A percentile compares a stretch with the other conserved stretches of the same genome.
These are phyloP conservation scores for Mycena sp. DNA, from an alignment of 1,284 basidiomycete genomes.

Conservation along the genomic window DNA sequence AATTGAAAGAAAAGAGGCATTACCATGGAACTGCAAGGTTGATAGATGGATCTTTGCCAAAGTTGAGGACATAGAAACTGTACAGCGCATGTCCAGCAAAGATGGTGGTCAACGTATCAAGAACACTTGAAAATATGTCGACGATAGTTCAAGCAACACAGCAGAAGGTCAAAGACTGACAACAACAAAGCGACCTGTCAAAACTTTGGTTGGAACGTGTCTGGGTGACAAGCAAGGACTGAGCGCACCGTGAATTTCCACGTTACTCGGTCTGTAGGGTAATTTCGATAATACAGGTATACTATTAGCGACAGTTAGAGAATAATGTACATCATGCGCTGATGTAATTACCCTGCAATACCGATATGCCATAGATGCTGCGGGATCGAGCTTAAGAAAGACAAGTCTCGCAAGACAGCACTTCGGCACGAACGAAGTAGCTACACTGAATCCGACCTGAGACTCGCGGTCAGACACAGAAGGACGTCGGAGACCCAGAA, in stretches of 20 bases:
- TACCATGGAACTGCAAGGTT: conserved; percentile 23
- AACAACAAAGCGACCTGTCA: conserved; percentile 4
- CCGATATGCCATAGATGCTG: conserved; percentile 6
- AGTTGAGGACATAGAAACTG: conserved; percentile 20
- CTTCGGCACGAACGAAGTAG: neutral
- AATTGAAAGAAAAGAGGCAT: neutral
- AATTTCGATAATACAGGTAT: conserved; percentile 12
- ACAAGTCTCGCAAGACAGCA: neutral
- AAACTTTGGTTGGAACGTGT: neutral
- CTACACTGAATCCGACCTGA: conserved; percentile 7
- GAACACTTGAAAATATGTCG: neutral
- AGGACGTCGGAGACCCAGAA: neutral
- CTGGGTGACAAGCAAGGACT: neutral
- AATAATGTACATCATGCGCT: too few species aligned
- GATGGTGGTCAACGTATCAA: conserved; percentile 18
- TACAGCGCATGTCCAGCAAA: conserved; percentile 23
- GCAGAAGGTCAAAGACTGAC: neutral
- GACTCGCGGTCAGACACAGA: neutral
- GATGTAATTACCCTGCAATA: conserved; percentile 4
- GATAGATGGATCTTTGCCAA: neutral
- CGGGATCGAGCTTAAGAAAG: too few species aligned
- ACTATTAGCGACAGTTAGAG: neutral
- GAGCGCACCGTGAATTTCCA: conserved; percentile 14
- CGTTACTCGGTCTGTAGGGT: neutral
- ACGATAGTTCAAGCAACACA: neutral